Base-by-base conservation (phyloP, 306 rosid genomes). In the Cicer cuneatum region DNA sequence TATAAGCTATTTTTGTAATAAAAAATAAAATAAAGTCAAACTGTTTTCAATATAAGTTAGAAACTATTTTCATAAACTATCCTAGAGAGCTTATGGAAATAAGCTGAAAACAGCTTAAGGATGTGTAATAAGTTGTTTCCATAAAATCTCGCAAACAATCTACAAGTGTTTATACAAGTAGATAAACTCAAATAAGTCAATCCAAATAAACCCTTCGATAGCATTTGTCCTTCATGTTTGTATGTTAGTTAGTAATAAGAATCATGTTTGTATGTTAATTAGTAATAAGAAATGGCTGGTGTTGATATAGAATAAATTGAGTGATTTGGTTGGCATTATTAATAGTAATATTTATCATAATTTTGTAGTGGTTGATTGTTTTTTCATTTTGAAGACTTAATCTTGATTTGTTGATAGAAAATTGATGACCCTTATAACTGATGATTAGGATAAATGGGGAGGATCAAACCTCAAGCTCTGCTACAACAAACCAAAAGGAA, bases 401-500 rank as follows among this genome's bases (percentile, higher is more conserved):
- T 35, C 60, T 60, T 6, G 11, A 54, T 73, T 78, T 74, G 21
- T 41, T 76, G 29, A 19, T 60, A 63, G 76, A 72, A 69, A 78
- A 35, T 51, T 52, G 51, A 49, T 63, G 53, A 39, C 9, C 43
- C 43, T 21, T 68, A 77, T 38, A 79, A 71, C 77, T 59, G 82
- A 72, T 71, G 57, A 49, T 72, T 78, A 42, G 54, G 73, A 11
- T 48, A 24, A 9, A 88, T 88, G 92, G 92, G 79, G 14, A 88
- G 87, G 88, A 86, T 86, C 65, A 88, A 86, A 62, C 90, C 92
- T 41, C 90, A 86, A 73, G 74, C 82, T 66, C 79, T 86, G 71
- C 77, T 88, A 42, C 92, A 88, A 62, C 92, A 86, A 82, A 88
- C 88, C 89, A 86, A 88, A 81, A 88, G 81, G 80, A 88, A 88